phyloP scores from a whole-genome alignment of 352 stramenopile genomes.

The Phytophthora citricola region DNA sequence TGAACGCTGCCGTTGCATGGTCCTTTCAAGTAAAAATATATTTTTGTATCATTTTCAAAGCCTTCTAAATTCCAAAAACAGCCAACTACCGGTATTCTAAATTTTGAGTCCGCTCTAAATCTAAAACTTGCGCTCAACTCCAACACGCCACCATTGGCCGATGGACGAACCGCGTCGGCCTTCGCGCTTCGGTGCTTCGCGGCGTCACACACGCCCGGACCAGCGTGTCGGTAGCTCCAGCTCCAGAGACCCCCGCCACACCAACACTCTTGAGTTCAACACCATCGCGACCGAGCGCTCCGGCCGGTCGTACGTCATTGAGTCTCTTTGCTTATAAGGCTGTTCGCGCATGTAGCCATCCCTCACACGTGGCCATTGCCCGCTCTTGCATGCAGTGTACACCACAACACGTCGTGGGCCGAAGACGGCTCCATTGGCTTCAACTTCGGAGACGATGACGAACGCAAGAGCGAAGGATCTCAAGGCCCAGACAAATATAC shows the following conservation, averaged over 20 bases:
- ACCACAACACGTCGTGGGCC: constrained; percentile 3
- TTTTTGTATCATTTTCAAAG: too few relatives aligned
- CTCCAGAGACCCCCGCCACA: not conserved
- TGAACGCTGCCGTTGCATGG: too few relatives aligned
- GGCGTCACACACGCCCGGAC: constrained; percentile 5
- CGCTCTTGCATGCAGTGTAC: not conserved
- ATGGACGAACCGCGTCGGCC: constrained; percentile 23
- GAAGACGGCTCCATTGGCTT: constrained; percentile 8
- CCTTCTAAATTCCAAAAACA: too few relatives aligned
- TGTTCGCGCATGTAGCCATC: not conserved
- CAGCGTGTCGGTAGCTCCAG: not conserved
- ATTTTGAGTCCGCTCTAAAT: too few relatives aligned
- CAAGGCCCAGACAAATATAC: constrained; percentile 22
- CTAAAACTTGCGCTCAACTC: too few relatives aligned
- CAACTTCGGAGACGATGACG: constrained; percentile 11
- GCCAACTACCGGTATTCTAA: too few relatives aligned
- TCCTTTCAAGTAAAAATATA: too few relatives aligned
- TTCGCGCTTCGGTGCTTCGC: constrained; percentile 22
- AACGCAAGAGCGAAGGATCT: not conserved
- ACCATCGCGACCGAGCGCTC: constrained; percentile 11
- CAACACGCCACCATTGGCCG: not conserved
- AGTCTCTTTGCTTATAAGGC: not conserved
- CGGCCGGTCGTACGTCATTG: constrained; percentile 5
- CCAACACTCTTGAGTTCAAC: constrained; percentile 21
- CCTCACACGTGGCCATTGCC: not conserved